Conservation (phyloP, 2,329 filamentous ascomycete genomes). For the Aureobasidium sp. region DNA sequence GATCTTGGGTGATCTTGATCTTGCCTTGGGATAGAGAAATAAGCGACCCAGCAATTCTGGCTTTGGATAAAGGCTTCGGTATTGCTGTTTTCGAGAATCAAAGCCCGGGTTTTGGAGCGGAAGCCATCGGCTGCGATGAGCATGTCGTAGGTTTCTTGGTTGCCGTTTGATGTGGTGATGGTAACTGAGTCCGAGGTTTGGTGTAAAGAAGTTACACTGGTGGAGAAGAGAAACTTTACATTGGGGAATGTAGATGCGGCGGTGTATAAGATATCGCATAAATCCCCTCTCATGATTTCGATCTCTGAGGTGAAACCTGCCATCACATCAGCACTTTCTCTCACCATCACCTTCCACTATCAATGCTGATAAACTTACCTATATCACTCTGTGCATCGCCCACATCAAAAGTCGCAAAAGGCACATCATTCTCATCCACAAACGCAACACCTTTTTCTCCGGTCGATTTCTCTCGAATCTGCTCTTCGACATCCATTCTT, state of each 20-base stretch:
- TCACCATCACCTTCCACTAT: no score
- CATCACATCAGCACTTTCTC: no score
- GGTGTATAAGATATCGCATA: constrained; percentile 37
- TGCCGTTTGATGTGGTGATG: background rate
- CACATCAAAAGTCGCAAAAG: constrained; percentile 1
- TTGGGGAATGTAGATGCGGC: constrained; percentile 16
- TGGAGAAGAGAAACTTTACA: constrained; percentile 18
- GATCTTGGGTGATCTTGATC: constrained; percentile 14
- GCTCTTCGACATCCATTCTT: constrained; percentile 31
- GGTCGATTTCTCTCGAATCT: constrained; percentile 28
- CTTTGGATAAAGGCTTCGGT: constrained; percentile 13
- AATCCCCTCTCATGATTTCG: constrained; percentile 49
- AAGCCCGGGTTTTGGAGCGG: constrained; percentile 18
- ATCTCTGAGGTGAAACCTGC: constrained; percentile 38
- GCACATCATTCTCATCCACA: constrained; percentile 23
- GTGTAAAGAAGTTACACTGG: constrained; percentile 14
- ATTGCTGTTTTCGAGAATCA: constrained; percentile 18
- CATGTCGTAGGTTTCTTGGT: constrained; percentile 14
- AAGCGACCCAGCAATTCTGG: constrained; percentile 18
- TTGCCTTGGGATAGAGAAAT: constrained; percentile 21
- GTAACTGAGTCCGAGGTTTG: constrained; percentile 2
- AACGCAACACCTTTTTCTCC: constrained; percentile 35
- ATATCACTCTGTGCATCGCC: background rate
- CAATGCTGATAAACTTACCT: no score
- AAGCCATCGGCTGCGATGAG: constrained; percentile 24